A percentile compares a stretch with the other conserved stretches of the same genome.
Evolutionary conservation across 441 rosid genomes (phyloP).

Genomic region (Eruca vesicaria): DNA sequence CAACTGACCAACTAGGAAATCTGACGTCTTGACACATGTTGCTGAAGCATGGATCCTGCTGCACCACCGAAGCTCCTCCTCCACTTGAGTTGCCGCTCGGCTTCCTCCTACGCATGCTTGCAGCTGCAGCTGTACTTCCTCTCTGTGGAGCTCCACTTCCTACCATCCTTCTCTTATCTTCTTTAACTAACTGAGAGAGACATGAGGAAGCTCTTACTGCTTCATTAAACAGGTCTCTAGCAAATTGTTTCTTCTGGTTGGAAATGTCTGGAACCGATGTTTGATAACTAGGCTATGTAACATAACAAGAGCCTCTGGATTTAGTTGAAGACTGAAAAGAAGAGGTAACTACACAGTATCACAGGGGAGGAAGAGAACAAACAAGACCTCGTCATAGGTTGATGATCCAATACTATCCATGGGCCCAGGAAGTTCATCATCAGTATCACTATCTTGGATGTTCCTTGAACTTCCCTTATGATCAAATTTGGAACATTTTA

Average conservation of each 20-base stretch:
- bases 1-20: no score
- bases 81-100: no score
- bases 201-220: conserved; percentile 64
- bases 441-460: conserved; percentile 39
- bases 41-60: no score
- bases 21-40: no score
- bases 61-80: no score
- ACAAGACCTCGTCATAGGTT: conserved; percentile 62
- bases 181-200: no score
- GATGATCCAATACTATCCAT: conserved; percentile 54
- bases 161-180: no score
- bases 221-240: conserved; percentile 76
- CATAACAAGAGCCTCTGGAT: not conserved
- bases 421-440: conserved; percentile 49
- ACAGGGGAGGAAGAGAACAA: conserved; percentile 14
- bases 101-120: no score
- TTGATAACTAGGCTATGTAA: conserved; percentile 45
- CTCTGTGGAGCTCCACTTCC: no score
- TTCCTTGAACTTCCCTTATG: conserved; percentile 38
- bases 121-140: no score
- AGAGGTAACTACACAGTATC: conserved; percentile 1
- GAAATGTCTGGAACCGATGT: conserved; percentile 34
- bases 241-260: conserved; percentile 55
- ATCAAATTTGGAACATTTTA: conserved; percentile 34
- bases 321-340: conserved; percentile 11